Conservation (phyloP, 257 asterid genomes). For the Nicotiana knightiana region DNA sequence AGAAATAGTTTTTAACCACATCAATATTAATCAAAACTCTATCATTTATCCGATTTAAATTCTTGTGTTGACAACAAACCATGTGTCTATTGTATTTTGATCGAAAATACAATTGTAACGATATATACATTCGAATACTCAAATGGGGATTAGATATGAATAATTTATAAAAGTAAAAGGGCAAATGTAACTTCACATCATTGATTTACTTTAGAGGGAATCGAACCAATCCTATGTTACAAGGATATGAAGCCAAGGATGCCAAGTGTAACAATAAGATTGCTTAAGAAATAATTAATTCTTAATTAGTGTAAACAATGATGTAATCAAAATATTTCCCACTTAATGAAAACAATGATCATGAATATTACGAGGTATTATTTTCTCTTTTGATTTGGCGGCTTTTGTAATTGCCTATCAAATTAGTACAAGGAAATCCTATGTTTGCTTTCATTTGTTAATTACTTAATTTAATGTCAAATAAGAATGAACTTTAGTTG, state of each 20-base stretch:
- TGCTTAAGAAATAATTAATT: not conserved
- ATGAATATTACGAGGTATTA: not conserved
- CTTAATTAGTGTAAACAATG: not conserved
- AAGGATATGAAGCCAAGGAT: not conserved
- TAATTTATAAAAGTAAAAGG: no score
- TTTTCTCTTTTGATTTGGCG: not conserved
- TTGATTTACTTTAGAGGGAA: not conserved
- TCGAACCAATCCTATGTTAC: not conserved
- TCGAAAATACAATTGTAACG: no score
- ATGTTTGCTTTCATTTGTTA: not conserved
- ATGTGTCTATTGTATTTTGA: no score
- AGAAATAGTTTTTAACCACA: no score
- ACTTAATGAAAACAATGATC: no score
- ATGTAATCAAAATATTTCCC: no score
- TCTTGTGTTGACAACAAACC: no score
- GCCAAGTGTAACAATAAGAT: not conserved
- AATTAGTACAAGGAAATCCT: not conserved
- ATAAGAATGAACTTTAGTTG: not conserved
- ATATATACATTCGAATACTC: no score
- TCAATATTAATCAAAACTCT: no score
- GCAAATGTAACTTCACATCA: slow-evolving; percentile 16
- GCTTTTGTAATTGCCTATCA: not conserved
- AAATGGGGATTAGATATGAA: no score
- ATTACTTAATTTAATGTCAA: not conserved
- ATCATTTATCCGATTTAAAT: no score